Evolutionary conservation across 192 early-diverging fungal species (phyloP), one percentile per base, ranked within the genome.

Genomic region (Coemansia umbellata): DNA sequence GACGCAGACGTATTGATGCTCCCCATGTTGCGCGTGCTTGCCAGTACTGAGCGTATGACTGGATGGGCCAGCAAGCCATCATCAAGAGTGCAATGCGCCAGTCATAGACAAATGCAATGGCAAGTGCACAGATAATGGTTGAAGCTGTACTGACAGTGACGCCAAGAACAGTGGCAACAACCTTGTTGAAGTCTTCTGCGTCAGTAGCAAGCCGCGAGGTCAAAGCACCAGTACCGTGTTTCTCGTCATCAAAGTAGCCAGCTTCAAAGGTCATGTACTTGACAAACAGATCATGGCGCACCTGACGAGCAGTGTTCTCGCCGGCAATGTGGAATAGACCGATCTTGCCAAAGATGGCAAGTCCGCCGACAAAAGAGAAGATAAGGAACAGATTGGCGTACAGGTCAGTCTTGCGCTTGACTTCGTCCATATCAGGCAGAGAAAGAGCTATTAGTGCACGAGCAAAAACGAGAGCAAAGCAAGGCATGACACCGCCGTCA

Each of bases 401-500:
- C 39, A 31, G 52, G 36, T 37, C 53, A 7, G 64, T 53, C 6
- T 70, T 57, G 15, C 47, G 36, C 44, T 41, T 55, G 51, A 70
- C 59, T 15, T 58, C 35, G 11, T 58, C 55, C 13, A 5, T 50
- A 19, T 63, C 60, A 0, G 45, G 35, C 27, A 41, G 36, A 15
- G 61, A 54, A 8, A 71, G 45, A 2, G 59, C 50, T 27, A 51
- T 42, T 2, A 71, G 54, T 0, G 58, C 41, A 14, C 64, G 33
- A 8, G 81, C 58, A 45, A 78, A 85, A 31, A 85, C 60, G 8
- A 87, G 63, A 15, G 91, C 79, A 69, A 91, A 94, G 14, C 84
- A 56, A 3, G 91, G 91, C 73, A 88, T 83, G 5, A 89, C 78
- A 5, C 75, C 78, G 53, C 89, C 92, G 50, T 80, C 78, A n/a